phyloP scores from a whole-genome alignment of 2,329 filamentous ascomycete species.

The Pezizomycotina sp. region DNA sequence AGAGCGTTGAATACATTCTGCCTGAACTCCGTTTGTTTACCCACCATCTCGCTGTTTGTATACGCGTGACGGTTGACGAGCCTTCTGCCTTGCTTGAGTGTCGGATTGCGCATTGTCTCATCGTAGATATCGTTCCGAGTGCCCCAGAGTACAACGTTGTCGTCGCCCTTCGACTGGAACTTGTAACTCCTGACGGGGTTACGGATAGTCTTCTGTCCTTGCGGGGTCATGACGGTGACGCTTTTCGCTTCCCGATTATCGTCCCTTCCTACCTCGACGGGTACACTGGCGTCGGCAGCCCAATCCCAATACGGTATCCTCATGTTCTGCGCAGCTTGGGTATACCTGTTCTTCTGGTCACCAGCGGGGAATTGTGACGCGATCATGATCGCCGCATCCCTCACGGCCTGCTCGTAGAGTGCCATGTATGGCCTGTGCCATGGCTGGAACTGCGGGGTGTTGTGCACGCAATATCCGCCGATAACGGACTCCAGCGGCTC shows the following conservation, averaged over 20 bases:
- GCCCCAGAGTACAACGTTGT: too few relatives aligned
- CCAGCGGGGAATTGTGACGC: constrained; percentile 8
- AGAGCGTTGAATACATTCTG: constrained; percentile 14
- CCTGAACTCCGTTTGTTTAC: constrained; percentile 10
- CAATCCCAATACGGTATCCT: constrained; percentile 34
- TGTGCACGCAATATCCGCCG: constrained; percentile 72
- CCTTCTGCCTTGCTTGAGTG: constrained; percentile 7
- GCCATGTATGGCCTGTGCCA: constrained; percentile 74
- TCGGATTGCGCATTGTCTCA: constrained; percentile 4
- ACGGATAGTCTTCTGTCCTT: constrained; percentile 38
- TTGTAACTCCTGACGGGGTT: constrained; percentile 47
- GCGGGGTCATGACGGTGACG: constrained; percentile 40
- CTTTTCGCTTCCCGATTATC: constrained; percentile 13
- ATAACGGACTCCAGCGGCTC: too few relatives aligned
- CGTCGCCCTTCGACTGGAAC: constrained; percentile 29
- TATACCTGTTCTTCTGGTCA: constrained; percentile 2
- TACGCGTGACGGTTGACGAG: too few relatives aligned
- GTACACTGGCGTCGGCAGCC: constrained; percentile 31
- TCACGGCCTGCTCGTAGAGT: constrained; percentile 26
- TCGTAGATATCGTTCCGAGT: constrained; percentile 2
- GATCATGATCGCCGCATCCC: constrained; percentile 11
- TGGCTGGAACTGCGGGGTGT: constrained; percentile 55
- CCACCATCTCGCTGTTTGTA: too few relatives aligned
- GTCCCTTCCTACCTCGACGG: constrained; percentile 17
- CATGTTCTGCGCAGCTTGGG: constrained; percentile 4